These are phyloP conservation scores for Daedaleopsis sinensis DNA, from an alignment of 768 basidiomycete genomes.

Conservation along the genomic window DNA sequence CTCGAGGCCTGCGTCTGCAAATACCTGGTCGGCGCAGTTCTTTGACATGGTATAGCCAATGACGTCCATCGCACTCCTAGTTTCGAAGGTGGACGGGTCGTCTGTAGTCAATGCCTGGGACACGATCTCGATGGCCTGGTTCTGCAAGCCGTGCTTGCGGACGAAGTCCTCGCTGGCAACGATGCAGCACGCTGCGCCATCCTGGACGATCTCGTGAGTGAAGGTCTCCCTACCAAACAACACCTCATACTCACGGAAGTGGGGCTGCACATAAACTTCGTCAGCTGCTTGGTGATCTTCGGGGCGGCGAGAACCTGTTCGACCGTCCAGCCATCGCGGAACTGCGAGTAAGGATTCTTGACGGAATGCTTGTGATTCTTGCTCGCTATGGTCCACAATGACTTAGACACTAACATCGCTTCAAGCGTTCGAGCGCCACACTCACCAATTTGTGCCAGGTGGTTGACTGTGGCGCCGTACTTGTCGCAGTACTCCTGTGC, in stretches of 20 bases:
- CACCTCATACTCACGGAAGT: constrained; percentile 56
- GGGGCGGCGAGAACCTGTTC: constrained; percentile 69
- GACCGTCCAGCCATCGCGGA: constrained; percentile 74
- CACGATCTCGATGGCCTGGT: constrained; percentile 86
- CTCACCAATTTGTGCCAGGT: constrained; percentile 79
- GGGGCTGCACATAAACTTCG: constrained; percentile 87
- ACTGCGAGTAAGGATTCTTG: constrained; percentile 87
- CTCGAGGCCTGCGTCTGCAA: constrained; percentile 68
- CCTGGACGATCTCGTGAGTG: constrained; percentile 39
- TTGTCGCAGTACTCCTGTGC: constrained; percentile 77
- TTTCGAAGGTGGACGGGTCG: constrained; percentile 62
- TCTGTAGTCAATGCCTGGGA: constrained; percentile 70
- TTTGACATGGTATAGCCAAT: constrained; percentile 83
- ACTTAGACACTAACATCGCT: not conserved
- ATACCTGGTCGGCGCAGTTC: constrained; percentile 66
- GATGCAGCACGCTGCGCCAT: constrained; percentile 77
- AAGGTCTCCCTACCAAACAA: not conserved
- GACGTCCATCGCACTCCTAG: constrained; percentile 74
- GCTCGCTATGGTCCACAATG: constrained; percentile 48
- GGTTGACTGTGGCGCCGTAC: constrained; percentile 66
- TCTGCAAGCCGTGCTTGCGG: constrained; percentile 69
- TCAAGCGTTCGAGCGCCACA: not conserved
- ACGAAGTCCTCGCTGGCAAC: constrained; percentile 83
- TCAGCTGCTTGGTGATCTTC: constrained; percentile 72
- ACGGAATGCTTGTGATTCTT: constrained; percentile 85